These are phyloP conservation scores for Komagataea norvegica DNA, from an alignment of 1,139 yeast genomes.

Conservation along the genomic window DNA sequence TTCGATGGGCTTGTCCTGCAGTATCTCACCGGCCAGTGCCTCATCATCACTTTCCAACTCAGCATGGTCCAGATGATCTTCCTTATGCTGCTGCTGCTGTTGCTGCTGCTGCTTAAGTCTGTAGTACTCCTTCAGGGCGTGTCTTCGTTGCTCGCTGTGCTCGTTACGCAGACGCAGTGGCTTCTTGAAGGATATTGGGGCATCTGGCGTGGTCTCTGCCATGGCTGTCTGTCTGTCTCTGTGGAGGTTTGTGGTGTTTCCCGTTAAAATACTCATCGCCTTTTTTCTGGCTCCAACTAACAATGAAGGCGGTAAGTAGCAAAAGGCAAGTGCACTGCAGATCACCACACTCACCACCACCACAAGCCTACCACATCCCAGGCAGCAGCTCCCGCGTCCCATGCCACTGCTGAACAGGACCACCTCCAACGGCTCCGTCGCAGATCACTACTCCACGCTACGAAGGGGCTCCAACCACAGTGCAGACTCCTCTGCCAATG, in stretches of 20 bases:
- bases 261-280: background rate
- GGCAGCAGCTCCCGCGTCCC: background rate
- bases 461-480: constrained; percentile 12
- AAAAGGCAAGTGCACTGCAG: background rate
- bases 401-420: constrained; percentile 11
- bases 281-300: too few relatives aligned
- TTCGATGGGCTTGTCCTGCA: constrained; percentile 26
- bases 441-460: constrained; percentile 18
- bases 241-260: background rate
- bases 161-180: constrained; percentile 25
- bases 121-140: constrained; percentile 41
- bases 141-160: constrained; percentile 33
- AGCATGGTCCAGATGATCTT: too few relatives aligned
- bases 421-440: constrained; percentile 6
- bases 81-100: constrained; percentile 10
- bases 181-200: constrained; percentile 32
- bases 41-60: constrained; percentile 8
- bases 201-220: constrained; percentile 3
- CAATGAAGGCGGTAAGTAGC: too few relatives aligned
- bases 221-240: background rate
- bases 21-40: constrained; percentile 18
- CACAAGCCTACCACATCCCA: background rate
- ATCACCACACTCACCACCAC: background rate
- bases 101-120: constrained; percentile 30
- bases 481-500: constrained; percentile 9